phyloP scores from a whole-genome alignment of 352 stramenopile species.

The Globisporangium rhizosaccharum region DNA sequence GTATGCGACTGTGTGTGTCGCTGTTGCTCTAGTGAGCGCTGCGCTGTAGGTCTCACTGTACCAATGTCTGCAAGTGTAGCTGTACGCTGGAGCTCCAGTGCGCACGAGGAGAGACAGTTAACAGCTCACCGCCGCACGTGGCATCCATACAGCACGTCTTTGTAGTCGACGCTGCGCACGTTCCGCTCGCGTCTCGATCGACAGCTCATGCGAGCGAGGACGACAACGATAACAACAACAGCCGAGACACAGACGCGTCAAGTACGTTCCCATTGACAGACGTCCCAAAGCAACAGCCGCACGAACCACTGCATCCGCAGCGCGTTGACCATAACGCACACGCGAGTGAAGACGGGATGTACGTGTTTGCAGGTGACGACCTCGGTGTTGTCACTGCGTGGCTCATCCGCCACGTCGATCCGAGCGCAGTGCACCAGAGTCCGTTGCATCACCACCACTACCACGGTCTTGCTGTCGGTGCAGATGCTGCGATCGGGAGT shows the following conservation, averaged over 20 bases:
- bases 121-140: neutral
- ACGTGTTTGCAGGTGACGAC: slow-evolving; percentile 44
- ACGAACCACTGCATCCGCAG: slow-evolving; percentile 9
- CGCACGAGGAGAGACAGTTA: neutral
- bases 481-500: neutral
- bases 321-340: neutral
- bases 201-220: neutral
- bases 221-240: neutral
- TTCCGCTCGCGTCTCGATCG: neutral
- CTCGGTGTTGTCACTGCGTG: slow-evolving; percentile 32
- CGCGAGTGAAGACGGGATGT: slow-evolving; percentile 21
- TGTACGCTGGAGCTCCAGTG: slow-evolving; percentile 11
- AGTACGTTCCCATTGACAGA: slow-evolving; percentile 10
- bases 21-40: neutral
- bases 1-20: neutral
- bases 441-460: slow-evolving; percentile 2
- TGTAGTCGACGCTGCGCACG: neutral
- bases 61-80: neutral
- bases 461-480: slow-evolving; percentile 2
- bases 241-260: neutral
- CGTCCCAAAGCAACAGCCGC: slow-evolving; percentile 1
- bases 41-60: neutral
- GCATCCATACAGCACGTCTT: slow-evolving; percentile 10
- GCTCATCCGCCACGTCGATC: slow-evolving; percentile 15
- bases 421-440: neutral